Conservation (phyloP, 352 stramenopile genomes). For the Hyaloperonospora arabidopsidis region DNA sequence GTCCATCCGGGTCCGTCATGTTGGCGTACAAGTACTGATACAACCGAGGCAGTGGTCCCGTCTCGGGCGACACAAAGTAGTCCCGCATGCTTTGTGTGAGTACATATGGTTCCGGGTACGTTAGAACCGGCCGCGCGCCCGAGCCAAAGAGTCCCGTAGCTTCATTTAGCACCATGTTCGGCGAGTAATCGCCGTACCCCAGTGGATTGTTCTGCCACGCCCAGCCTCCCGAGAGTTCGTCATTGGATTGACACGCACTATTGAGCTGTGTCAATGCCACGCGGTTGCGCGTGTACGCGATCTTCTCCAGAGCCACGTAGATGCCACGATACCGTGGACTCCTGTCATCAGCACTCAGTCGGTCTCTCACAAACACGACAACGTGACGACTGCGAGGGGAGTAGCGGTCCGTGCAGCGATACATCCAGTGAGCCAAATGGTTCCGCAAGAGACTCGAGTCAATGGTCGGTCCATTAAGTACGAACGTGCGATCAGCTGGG, state of each 20-base stretch:
- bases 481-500: conserved; percentile 37
- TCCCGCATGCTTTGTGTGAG: conserved; percentile 59
- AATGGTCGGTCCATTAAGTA: conserved; percentile 49
- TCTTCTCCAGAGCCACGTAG: conserved; percentile 56
- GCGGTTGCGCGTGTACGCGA: conserved; percentile 49
- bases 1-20: conserved; percentile 43
- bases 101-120: conserved; percentile 27
- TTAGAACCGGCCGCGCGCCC: conserved; percentile 44
- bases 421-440: conserved; percentile 65
- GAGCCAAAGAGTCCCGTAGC: conserved; percentile 50
- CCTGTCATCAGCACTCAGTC: conserved; percentile 20
- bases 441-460: conserved; percentile 59
- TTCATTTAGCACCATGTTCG: conserved; percentile 53
- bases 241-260: conserved; percentile 22
- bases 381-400: conserved; percentile 46
- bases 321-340: conserved; percentile 46
- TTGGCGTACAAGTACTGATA: conserved; percentile 58
- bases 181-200: conserved; percentile 40
- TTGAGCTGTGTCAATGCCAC: conserved; percentile 34
- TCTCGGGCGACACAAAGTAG: conserved; percentile 46
- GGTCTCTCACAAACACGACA: conserved; percentile 46
- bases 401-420: conserved; percentile 49
- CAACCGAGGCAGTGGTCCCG: conserved; percentile 43
- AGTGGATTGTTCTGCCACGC: conserved; percentile 62
- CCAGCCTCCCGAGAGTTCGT: conserved; percentile 51